Evolutionary conservation across 768 basidiomycete genomes (phyloP), one percentile per base, ranked within the genome.

Genomic region (Sporobolomyces phaffii): DNA sequence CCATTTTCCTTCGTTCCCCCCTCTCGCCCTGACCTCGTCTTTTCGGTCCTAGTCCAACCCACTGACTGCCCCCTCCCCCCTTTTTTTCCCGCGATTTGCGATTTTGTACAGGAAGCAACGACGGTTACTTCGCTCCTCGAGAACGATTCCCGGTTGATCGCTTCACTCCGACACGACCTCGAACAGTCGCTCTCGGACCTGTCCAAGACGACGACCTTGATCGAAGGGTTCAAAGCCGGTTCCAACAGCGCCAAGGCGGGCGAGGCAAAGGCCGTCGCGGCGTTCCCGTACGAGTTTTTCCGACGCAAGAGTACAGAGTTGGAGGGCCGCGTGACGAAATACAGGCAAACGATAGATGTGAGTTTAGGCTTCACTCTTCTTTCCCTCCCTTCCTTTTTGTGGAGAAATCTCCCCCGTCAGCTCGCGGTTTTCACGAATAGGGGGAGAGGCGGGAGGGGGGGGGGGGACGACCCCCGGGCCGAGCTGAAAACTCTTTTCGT

Each of bases 271-370:
- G 29, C 5, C 13, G 41, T 60, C 11, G 49, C 33, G 0, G 22
- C 11, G 43, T 68, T 68, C 66, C 45, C 63, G 17, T 51, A 43
- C 53, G 72, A 72, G 49, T 74, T 60, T 51, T 74, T 74, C 54
- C 34, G 52, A 14, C 56, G 73, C 10, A 74, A 73, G 57, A 38
- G 66, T 17, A 66, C 66, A 15, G 72, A 74, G 47, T 53, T 74
- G 44, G 50, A 53, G 22, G 31, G 59, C n/a, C 45, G 73, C 17
- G 29, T 71, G 26, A 41, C 22, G 17, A 15, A 51, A 38, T 74
- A 74, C 58, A 51, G 48, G 34, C 28, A 31, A 26, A 74, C 65
- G 22, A 13, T 50, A 47, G 48, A 41, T 28, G 29, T 29, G 20
- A 15, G 38, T 34, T 3, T 34, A n/a, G n/a, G n/a, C n/a, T n/a